Percentiles rank a stretch among this genome's conserved stretches.
Evolutionary conservation across 495 filamentous ascomycete genomes (phyloP).

Genomic region (Cercophora scortea): DNA sequence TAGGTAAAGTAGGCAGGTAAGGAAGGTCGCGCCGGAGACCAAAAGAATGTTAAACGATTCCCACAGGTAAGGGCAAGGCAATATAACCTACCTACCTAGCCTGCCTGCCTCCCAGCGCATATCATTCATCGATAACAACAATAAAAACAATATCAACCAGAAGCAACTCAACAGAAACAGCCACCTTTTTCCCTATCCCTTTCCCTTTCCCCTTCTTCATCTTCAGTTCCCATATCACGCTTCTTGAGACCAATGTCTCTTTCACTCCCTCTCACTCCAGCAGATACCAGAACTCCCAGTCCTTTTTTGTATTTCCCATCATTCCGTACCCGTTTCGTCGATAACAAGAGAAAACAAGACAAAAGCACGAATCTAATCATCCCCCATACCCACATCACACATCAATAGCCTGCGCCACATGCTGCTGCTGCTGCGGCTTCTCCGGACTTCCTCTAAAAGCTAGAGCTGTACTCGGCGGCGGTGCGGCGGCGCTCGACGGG

Average conservation of each 20-base stretch:
- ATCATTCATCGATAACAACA: neutral
- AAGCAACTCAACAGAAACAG: neutral
- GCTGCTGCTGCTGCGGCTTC: slow-evolving; percentile 22
- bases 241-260: neutral
- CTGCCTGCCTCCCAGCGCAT: too few species aligned
- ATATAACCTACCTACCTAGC: too few species aligned
- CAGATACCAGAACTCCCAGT: slow-evolving; percentile 8
- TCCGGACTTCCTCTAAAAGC: slow-evolving; percentile 49
- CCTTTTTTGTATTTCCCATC: neutral
- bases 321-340: too few species aligned
- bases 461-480: slow-evolving; percentile 28
- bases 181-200: neutral
- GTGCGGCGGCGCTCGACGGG: slow-evolving; percentile 10
- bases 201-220: neutral
- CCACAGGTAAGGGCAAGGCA: too few species aligned
- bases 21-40: too few species aligned
- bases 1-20: too few species aligned
- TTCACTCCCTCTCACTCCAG: neutral
- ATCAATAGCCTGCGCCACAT: slow-evolving; percentile 23
- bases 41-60: too few species aligned
- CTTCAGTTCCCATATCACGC: neutral
- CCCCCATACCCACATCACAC: neutral
- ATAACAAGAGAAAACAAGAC: too few species aligned
- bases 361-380: slow-evolving; percentile 3
- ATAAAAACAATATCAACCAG: neutral